Conservation (phyloP, 768 basidiomycete genomes). For the Leccinum longicurvipes region DNA sequence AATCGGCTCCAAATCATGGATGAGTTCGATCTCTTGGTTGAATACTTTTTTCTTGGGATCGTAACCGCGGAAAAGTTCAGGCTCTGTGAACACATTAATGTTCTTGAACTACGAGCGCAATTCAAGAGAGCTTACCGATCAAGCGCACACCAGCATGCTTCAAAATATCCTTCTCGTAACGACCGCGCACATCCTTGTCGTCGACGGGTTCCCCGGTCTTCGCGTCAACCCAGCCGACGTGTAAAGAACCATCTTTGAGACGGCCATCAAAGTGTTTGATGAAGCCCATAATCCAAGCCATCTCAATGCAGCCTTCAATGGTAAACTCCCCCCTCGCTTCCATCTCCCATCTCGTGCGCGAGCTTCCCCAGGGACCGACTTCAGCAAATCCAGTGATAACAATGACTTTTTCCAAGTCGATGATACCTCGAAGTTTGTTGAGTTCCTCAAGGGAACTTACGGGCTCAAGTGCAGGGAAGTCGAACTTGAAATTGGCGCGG, state of each 20-base stretch:
- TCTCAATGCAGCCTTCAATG: slow-evolving; percentile 97
- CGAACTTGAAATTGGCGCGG: slow-evolving; percentile 96
- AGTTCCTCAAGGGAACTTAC: slow-evolving; percentile 70
- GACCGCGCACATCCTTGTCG: slow-evolving; percentile 93
- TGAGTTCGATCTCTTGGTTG: slow-evolving; percentile 94
- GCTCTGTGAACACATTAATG: slow-evolving; percentile 54
- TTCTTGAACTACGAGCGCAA: background rate
- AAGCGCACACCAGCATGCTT: slow-evolving; percentile 89
- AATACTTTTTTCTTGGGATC: slow-evolving; percentile 97
- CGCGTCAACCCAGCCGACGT: slow-evolving; percentile 98
- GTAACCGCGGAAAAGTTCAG: slow-evolving; percentile 96
- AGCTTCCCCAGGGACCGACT: slow-evolving; percentile 97
- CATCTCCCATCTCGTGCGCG: slow-evolving; percentile 99
- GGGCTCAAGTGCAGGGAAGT: slow-evolving; percentile 84
- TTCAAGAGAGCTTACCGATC: slow-evolving; percentile 62
- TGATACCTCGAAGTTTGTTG: slow-evolving; percentile 74
- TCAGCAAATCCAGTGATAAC: slow-evolving; percentile 97
- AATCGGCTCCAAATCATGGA: slow-evolving; percentile 94
- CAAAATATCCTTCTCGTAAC: slow-evolving; percentile 93
- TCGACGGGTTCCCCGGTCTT: slow-evolving; percentile 93
- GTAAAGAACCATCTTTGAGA: slow-evolving; percentile 84
- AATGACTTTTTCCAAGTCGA: slow-evolving; percentile 94
- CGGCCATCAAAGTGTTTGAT: slow-evolving; percentile 99
- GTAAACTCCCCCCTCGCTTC: slow-evolving; percentile 96
- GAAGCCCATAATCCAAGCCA: slow-evolving; percentile 99